phyloP scores from a whole-genome alignment of 768 basidiomycete species.

The Chalciporus sphaerocephalus region DNA sequence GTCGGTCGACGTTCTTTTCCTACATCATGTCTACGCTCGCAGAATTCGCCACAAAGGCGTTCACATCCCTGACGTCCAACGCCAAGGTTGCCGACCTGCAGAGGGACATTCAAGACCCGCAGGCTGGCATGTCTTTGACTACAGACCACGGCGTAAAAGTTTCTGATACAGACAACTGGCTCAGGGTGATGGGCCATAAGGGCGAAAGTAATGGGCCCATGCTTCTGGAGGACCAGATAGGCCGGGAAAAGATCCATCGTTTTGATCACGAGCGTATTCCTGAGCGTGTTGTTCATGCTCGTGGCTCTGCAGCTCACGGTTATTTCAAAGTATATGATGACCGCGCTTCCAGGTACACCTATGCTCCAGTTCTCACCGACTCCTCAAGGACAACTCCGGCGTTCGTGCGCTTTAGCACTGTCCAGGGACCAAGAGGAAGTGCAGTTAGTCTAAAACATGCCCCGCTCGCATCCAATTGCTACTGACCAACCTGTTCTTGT shows the following conservation, averaged over 20 bases:
- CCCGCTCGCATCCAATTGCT: not conserved
- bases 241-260: slow-evolving; percentile 68
- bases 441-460: slow-evolving; percentile 44
- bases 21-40: slow-evolving; percentile 12
- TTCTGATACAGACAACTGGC: slow-evolving; percentile 64
- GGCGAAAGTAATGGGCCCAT: slow-evolving; percentile 57
- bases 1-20: not conserved
- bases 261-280: slow-evolving; percentile 91
- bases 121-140: slow-evolving; percentile 35
- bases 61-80: slow-evolving; percentile 8
- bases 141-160: slow-evolving; percentile 61
- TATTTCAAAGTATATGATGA: slow-evolving; percentile 73
- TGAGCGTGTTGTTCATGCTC: slow-evolving; percentile 72
- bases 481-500: not conserved
- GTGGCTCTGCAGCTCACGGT: slow-evolving; percentile 78
- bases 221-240: slow-evolving; percentile 74
- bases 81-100: slow-evolving; percentile 24
- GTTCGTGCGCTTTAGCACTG: slow-evolving; percentile 84
- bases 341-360: slow-evolving; percentile 66
- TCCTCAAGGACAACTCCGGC: slow-evolving; percentile 66
- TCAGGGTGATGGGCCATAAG: slow-evolving; percentile 42
- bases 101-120: slow-evolving; percentile 23
- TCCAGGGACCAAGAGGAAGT: slow-evolving; percentile 76
- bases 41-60: slow-evolving; percentile 14
- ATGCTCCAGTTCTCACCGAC: slow-evolving; percentile 68